Evolutionary conservation across 306 rosid species (phyloP), one percentile per base, ranked within the genome.

Genomic region (Styphnolobium japonicum): DNA sequence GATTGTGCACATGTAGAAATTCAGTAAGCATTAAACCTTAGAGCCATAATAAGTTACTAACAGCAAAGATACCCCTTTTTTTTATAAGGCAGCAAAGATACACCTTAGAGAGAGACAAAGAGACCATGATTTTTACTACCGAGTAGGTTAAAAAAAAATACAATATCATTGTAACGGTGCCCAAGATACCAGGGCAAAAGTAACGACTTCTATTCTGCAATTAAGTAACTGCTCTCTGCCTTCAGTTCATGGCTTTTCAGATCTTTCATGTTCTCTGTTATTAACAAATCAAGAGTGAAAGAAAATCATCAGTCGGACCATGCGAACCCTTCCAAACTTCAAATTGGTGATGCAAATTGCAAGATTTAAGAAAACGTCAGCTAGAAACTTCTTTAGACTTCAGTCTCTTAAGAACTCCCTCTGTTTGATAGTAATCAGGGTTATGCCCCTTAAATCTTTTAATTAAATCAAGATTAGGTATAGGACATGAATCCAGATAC

Each of bases 281-380:
- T 56, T 63, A 39, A 79, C 70, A 75, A 46, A 76, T 73, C 45
- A 66, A 66, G 65, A 72, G 80, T 71, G 80, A 58, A 74, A 71
- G 58, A 23, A 76, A 82, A 22, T 48, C 86, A 76, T 74, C 75
- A 81, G 72, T 75, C 57, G 52, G 48, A 70, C 77, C 85, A 11
- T 25, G 68, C 25, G 23, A 72, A 52, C 76, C 82, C 15, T 56
- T 62, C 52, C 25, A 46, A 39, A 31, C 67, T 73, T 69, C 8
- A 65, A 74, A 51, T 74, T 55, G 76, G 67, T 65, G 60, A 51
- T 76, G 77, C 77, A 69, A 75, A 71, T 64, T 66, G 69, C 37
- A 57, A 55, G 68, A 77, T 55, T 73, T 46, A 71, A 63, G 48
- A 73, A 81, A 82, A 64, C 53, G 23, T 40, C 73, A 16, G 45